phyloP scores from a whole-genome alignment of 352 stramenopile genomes.

The Phytopythium sindhum region DNA sequence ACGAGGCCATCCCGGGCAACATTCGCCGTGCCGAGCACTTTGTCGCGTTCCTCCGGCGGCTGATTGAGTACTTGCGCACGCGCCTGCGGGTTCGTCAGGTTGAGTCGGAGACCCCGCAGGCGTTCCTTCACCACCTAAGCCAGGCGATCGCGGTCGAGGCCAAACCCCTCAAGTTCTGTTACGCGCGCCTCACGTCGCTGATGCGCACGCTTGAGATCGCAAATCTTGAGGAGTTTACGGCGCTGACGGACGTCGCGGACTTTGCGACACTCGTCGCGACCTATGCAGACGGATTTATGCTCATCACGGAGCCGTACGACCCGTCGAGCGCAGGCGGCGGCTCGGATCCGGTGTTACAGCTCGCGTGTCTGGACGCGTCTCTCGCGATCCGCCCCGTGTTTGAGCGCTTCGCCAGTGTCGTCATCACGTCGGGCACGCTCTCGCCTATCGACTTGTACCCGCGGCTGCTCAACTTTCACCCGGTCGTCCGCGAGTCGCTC shows the following conservation, averaged over 20 bases:
- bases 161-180: conserved; percentile 98
- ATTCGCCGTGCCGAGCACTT: conserved; percentile 98
- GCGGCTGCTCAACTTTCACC: conserved; percentile 97
- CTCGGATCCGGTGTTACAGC: conserved; percentile 85
- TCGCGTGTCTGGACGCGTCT: conserved; percentile 96
- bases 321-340: conserved; percentile 60
- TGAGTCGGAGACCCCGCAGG: conserved; percentile 94
- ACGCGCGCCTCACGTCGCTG: conserved; percentile 95
- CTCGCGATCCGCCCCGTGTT: conserved; percentile 98
- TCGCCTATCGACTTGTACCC: conserved; percentile 99
- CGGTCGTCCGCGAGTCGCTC: conserved; percentile 94
- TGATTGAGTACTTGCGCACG: conserved; percentile 93
- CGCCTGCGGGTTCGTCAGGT: conserved; percentile 87
- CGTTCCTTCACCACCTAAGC: conserved; percentile 95
- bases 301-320: conserved; percentile 97
- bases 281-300: conserved; percentile 97
- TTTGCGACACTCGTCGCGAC: conserved; percentile 97
- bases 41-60: conserved; percentile 95
- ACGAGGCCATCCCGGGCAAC: conserved; percentile 97
- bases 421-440: conserved; percentile 94
- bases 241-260: conserved; percentile 94
- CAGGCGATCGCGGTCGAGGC: conserved; percentile 93
- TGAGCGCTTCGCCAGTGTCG: conserved; percentile 89
- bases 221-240: conserved; percentile 96
- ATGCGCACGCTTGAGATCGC: conserved; percentile 96